Base-by-base conservation (phyloP, 1,284 basidiomycete species). In the Gymnopus androsaceus region DNA sequence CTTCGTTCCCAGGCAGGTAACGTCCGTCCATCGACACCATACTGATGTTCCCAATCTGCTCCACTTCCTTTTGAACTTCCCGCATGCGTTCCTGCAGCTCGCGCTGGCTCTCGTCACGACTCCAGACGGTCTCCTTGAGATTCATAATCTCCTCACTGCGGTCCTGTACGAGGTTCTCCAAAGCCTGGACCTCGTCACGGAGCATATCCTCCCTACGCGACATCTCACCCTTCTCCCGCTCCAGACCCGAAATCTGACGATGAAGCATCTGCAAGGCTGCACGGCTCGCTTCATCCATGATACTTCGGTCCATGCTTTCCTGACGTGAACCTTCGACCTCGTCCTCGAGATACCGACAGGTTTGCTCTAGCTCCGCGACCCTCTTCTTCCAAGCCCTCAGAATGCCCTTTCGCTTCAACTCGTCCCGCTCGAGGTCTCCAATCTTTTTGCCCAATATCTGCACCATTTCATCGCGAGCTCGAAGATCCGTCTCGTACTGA, bases 221-320 rank as follows among this genome's bases (percentile, higher is more conserved):
- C 64, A 74, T 73, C 3, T 81, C 81, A 1, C 61, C 66, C 69
- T 80, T 82, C 73, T 88, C 88, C 33, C 75, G 73, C 65, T 89
- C 85, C 30, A 88, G 71, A 25, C 73, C 74, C 4, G 76, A 77
- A 57, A 89, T 87, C 56, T 81, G 83, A 21, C 76, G 69, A 63
- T 91, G 88, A 31, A 91, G 72, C 72, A 81, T 81, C 27, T 82
- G 73, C 58, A 91, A 63, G 1, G 87, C 88, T 64, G 85, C 83
- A 1, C 84, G 78, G 57, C 85, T 88, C 1, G 88, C 88, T 61
- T 87, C 88, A 62, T 91, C 89, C 83, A 90, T 88, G 37, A 90
- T 69, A 58, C 86, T 89, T 37, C 88, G 75, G 63, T 89, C 88
- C 70, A 84, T 71, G 63, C 80, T 85, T 63, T 86, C 85, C 65